phyloP scores from a whole-genome alignment of 805 yeast species.

The Starmerella roubikii region DNA sequence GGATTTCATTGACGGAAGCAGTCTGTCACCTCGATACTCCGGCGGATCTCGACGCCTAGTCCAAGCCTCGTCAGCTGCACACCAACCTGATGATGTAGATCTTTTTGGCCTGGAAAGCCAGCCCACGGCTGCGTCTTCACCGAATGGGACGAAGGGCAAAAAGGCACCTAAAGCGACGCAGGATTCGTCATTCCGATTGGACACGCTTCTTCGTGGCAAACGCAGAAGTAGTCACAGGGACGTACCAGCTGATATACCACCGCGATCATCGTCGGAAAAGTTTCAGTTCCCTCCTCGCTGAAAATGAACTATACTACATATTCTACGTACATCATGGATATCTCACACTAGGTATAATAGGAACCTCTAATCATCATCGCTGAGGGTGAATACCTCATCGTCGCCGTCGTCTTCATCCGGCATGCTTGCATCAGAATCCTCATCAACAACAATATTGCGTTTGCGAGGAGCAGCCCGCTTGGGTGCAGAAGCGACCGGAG shows the following conservation, averaged over 20 bases:
- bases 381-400: conserved; percentile 8
- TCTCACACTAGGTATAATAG: no score
- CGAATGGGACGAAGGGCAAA: background rate
- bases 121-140: no score
- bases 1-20: background rate
- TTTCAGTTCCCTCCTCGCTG: conserved; percentile 15
- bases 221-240: conserved; percentile 14
- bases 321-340: no score
- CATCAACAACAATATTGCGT: conserved; percentile 2
- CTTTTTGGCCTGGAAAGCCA: no score
- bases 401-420: conserved; percentile 3
- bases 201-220: conserved; percentile 24
- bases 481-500: conserved; percentile 1
- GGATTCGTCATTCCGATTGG: conserved; percentile 27
- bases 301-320: no score
- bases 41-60: no score
- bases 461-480: background rate
- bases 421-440: conserved; percentile 1
- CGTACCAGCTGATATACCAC: conserved; percentile 12
- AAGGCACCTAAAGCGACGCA: conserved; percentile 3
- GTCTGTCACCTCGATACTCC: no score
- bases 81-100: no score
- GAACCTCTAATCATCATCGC: no score
- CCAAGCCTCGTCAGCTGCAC: no score
- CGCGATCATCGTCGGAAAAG: background rate